Percentiles rank a stretch among this genome's conserved stretches.
These are phyloP conservation scores for Sindora glabra DNA, from an alignment of 306 rosid genomes.

Conservation along the genomic window DNA sequence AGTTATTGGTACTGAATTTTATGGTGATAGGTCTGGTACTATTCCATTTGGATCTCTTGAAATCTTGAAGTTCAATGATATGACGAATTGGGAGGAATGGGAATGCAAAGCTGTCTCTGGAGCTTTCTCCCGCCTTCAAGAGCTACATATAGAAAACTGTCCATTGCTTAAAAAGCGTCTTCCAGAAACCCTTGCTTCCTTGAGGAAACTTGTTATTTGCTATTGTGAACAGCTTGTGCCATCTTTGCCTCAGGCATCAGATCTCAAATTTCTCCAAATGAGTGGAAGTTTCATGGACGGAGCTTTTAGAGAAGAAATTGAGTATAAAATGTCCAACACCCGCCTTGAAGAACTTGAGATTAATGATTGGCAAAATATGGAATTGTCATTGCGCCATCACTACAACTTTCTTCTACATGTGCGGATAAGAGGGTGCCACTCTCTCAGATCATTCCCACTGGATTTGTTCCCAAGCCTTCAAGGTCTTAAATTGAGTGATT, in stretches of 20 bases:
- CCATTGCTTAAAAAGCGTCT: neutral
- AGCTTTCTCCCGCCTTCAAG: neutral
- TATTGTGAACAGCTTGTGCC: neutral
- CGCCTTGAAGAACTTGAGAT: neutral
- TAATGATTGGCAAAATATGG: neutral
- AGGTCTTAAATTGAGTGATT: rapidly evolving
- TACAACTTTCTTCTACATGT: neutral
- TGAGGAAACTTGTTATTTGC: neutral
- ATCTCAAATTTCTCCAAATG: neutral
- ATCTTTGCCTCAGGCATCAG: neutral
- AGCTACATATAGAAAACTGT: neutral
- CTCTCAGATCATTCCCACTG: neutral
- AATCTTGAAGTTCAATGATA: neutral
- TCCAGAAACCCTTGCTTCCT: neutral
- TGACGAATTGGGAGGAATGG: conserved; percentile 7
- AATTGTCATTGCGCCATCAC: neutral
- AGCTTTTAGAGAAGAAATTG: neutral
- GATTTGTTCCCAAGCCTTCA: conserved; percentile 8
- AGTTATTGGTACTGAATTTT: neutral
- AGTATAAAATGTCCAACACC: neutral
- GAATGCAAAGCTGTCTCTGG: neutral
- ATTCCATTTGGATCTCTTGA: neutral
- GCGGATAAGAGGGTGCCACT: neutral
- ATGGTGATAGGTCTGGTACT: neutral
- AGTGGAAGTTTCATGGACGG: neutral